Conservation (phyloP, 1,284 basidiomycete genomes). For the Kalmanozyma brasiliensis region DNA sequence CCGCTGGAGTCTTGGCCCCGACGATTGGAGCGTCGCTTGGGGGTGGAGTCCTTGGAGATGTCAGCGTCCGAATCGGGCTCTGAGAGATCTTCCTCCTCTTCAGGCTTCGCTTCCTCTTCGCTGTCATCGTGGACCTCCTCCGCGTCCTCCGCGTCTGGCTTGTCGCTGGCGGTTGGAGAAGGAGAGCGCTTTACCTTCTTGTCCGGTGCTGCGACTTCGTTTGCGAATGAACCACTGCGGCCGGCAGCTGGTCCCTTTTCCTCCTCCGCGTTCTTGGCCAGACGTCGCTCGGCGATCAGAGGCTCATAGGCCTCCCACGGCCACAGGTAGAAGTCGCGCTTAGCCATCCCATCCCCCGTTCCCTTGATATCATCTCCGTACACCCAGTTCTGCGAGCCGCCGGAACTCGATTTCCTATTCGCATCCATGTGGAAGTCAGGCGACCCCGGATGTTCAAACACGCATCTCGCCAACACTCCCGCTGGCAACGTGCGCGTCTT, state of each 20-base stretch:
- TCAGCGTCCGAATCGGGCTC: constrained; percentile 40
- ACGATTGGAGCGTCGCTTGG: constrained; percentile 26
- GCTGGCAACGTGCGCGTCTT: constrained; percentile 12
- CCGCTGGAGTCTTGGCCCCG: constrained; percentile 21
- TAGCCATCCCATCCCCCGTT: constrained; percentile 44
- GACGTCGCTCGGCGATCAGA: constrained; percentile 37
- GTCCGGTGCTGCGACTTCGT: constrained; percentile 2
- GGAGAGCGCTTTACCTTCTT: constrained; percentile 19
- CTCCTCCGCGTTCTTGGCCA: constrained; percentile 23
- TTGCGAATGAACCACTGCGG: background rate
- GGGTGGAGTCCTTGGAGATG: constrained; percentile 22
- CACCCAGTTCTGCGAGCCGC: constrained; percentile 36
- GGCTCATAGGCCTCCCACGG: constrained; percentile 48
- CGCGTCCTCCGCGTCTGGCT: constrained; percentile 3
- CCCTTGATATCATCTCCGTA: constrained; percentile 40
- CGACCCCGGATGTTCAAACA: constrained; percentile 41
- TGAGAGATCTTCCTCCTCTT: constrained; percentile 34
- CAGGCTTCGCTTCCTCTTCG: constrained; percentile 9
- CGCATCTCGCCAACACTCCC: constrained; percentile 21
- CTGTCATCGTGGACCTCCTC: constrained; percentile 7
- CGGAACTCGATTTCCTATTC: constrained; percentile 17
- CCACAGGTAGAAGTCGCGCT: constrained; percentile 47
- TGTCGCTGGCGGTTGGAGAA: constrained; percentile 9
- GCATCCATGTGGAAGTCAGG: constrained; percentile 39
- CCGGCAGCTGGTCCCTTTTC: background rate